Percentiles rank a stretch among this genome's conserved stretches.
phyloP scores from a whole-genome alignment of 805 yeast genomes.

The Metschnikowia cubensis region DNA sequence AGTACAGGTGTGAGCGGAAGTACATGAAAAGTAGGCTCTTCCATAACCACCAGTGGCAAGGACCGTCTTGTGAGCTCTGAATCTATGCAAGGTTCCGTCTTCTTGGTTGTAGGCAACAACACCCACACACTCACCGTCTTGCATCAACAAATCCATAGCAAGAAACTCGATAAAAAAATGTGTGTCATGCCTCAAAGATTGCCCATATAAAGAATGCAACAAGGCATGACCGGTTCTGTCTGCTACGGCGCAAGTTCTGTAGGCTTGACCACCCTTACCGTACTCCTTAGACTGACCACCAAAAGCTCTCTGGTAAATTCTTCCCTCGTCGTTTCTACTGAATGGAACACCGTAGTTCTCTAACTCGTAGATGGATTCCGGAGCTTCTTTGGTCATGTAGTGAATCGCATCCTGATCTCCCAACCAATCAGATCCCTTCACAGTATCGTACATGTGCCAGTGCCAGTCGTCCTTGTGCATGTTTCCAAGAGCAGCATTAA shows the following conservation, averaged over 20 bases:
- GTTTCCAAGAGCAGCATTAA: conserved; percentile 97
- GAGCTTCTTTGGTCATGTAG: conserved; percentile 98
- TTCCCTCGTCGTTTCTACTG: conserved; percentile 94
- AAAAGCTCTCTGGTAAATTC: conserved; percentile 97
- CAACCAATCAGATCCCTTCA: conserved; percentile 98
- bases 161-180: conserved; percentile 97
- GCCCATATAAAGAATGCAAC: conserved; percentile 93
- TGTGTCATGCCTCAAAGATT: conserved; percentile 93
- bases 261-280: conserved; percentile 99
- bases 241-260: conserved; percentile 99
- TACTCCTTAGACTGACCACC: conserved; percentile 95
- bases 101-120: conserved; percentile 97
- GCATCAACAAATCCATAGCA: conserved; percentile 90
- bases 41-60: conserved; percentile 99
- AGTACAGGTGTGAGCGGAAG: conserved; percentile 99
- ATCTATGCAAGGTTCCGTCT: conserved; percentile 97
- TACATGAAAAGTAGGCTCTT: conserved; percentile 96
- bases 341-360: conserved; percentile 99
- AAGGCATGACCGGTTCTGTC: conserved; percentile 98
- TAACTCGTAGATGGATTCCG: conserved; percentile 88
- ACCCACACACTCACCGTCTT: conserved; percentile 95
- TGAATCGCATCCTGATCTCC: conserved; percentile 99
- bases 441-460: conserved; percentile 99
- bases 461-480: conserved; percentile 99
- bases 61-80: conserved; percentile 93